Percentiles rank a stretch among this genome's conserved stretches.
These are phyloP conservation scores for Suhomyces bribrorum DNA, from an alignment of 1,139 yeast species.

Conservation along the genomic window DNA sequence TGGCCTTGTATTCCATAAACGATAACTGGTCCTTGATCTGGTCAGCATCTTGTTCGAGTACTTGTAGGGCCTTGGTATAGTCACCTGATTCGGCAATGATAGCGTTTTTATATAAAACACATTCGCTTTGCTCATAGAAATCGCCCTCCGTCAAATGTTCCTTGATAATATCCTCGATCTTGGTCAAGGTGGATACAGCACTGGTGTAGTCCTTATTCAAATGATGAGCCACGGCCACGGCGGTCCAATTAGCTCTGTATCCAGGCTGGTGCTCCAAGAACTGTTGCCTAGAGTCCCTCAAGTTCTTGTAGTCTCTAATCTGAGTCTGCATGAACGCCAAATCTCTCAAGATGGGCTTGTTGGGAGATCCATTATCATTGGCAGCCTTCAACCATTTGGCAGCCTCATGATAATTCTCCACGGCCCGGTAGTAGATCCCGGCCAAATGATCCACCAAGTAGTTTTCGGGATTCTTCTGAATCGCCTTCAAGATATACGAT, in stretches of 20 bases:
- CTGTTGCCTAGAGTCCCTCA: constrained; percentile 63
- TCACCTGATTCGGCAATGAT: constrained; percentile 68
- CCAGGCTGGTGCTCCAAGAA: constrained; percentile 80
- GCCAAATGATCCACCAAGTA: constrained; percentile 82
- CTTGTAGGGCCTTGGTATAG: constrained; percentile 60
- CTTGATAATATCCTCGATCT: constrained; percentile 72
- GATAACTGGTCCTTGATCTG: constrained; percentile 66
- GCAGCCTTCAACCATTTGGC: constrained; percentile 81
- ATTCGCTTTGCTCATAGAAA: constrained; percentile 77
- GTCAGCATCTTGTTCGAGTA: constrained; percentile 53
- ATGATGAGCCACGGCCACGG: constrained; percentile 83
- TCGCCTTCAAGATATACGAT: constrained; percentile 59
- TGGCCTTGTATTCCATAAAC: constrained; percentile 67
- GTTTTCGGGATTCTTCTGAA: constrained; percentile 54
- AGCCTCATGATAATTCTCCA: constrained; percentile 73
- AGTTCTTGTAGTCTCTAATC: constrained; percentile 66
- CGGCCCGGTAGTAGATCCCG: constrained; percentile 78
- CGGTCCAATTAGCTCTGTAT: constrained; percentile 90
- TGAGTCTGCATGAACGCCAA: constrained; percentile 80
- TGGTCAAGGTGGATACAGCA: constrained; percentile 70
- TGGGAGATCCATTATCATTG: constrained; percentile 74
- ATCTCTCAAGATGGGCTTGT: constrained; percentile 79
- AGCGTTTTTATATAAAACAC: constrained; percentile 70
- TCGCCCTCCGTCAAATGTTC: constrained; percentile 70
- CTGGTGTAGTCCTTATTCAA: constrained; percentile 64